Evolutionary conservation across 768 basidiomycete genomes (phyloP), one percentile per base, ranked within the genome.

Genomic region (Hygrocybe punicea): DNA sequence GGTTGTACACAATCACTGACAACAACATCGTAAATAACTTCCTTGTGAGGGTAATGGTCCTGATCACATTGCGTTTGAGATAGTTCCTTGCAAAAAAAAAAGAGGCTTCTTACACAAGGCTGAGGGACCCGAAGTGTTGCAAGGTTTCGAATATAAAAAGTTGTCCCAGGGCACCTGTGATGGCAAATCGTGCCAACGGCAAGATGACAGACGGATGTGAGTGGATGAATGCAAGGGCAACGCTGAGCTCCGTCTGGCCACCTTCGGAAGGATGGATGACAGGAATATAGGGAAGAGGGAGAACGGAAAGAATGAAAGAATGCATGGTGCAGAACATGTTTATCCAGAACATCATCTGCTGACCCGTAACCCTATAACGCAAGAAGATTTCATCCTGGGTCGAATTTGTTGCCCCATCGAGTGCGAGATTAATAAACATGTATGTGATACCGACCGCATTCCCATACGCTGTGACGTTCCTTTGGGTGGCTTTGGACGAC

Each of bases 281-380:
- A 16, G 93, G 89, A 54, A 94, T 91, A 62, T 86, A 81, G 1
- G 86, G 93, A 25, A 93, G 77, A 3, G 87, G 92, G 48, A 92
- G 78, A 6, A 88, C 68, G 24, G 86, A 81, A 24, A 97, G 84
- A 10, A 85, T 67, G 1, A 81, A 76, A 19, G 90, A 86, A 56
- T 92, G 69, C 36, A 86, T 59, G 3, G 93, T 91, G 73, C 89
- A 87, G 75, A 95, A 87, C 24, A 89, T 63, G 68, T 94, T 96
- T 73, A 99, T 96, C 85, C 86, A 96, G 69, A 98, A 87, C 97
- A 99, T 98, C 95, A 99, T 98, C 68, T 99, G 97, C 71, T 97
- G 94, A 7, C 97, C 97, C 2, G 77, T 76, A 4, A 83, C 76
- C 17, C 83, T 83, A 73, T 89, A 85, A 11, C 80, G 77, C 23